phyloP scores from a whole-genome alignment of 148 eudicot genomes.

The Rhododendron vialii region DNA sequence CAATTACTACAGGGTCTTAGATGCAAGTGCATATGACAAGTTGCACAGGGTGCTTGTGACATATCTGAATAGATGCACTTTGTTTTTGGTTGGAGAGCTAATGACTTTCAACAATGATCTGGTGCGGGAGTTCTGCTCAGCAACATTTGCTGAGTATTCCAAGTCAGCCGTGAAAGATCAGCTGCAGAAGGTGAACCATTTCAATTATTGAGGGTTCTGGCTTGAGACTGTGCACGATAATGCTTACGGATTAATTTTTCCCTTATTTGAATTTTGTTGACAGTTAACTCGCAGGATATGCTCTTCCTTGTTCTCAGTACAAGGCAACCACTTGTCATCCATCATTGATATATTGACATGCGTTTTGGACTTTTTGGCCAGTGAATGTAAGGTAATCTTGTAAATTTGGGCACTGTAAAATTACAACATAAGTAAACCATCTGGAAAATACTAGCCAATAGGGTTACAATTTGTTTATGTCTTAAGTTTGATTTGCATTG shows the following conservation, averaged over 20 bases:
- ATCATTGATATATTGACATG: conserved; percentile 21
- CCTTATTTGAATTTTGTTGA: not conserved
- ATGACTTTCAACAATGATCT: conserved; percentile 32
- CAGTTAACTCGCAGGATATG: conserved; percentile 46
- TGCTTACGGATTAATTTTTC: not conserved
- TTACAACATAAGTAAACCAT: not conserved
- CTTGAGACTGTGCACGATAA: not conserved
- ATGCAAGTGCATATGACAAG: conserved; percentile 37
- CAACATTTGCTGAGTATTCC: conserved; percentile 43
- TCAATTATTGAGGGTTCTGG: conserved; percentile 1
- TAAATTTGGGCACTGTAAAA: not conserved
- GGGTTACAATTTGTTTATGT: not conserved
- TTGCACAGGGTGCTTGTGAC: conserved; percentile 48
- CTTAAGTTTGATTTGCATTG: not conserved
- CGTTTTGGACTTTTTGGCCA: conserved; percentile 26
- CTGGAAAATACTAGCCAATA: not conserved
- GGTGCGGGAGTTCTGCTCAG: conserved; percentile 36
- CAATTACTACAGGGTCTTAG: conserved; percentile 44
- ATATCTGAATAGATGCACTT: conserved; percentile 41
- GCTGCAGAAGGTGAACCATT: conserved; percentile 42
- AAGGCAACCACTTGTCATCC: conserved; percentile 12
- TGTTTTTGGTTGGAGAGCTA: conserved; percentile 47
- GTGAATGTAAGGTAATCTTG: conserved; percentile 36
- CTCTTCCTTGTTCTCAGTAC: conserved; percentile 32
- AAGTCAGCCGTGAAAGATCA: conserved; percentile 44